phyloP scores from a whole-genome alignment of 768 basidiomycete species.

The Myochromella boudieri region DNA sequence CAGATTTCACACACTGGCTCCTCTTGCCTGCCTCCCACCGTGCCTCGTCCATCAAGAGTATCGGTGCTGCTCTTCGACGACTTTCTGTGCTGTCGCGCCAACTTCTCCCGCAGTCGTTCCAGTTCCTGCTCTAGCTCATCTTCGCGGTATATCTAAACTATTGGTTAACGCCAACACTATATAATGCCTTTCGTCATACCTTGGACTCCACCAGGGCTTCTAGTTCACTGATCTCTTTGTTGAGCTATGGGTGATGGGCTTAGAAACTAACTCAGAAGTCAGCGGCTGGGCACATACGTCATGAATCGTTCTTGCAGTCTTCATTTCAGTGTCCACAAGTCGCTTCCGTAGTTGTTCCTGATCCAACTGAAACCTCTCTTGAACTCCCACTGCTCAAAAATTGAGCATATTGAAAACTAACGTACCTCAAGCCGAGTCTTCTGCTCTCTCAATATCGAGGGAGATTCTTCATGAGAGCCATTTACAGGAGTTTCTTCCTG shows the following conservation, averaged over 20 bases:
- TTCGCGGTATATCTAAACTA: conserved; percentile 81
- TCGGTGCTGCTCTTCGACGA: conserved; percentile 47
- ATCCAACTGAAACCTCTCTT: conserved; percentile 46
- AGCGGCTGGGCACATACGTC: conserved; percentile 44
- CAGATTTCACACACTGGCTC: conserved; percentile 80
- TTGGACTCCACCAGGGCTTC: conserved; percentile 94
- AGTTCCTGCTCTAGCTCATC: conserved; percentile 89
- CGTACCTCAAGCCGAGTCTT: conserved; percentile 54
- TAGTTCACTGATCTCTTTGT: conserved; percentile 90
- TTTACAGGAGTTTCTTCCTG: conserved; percentile 43
- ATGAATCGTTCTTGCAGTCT: conserved; percentile 65
- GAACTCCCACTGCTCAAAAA: background rate
- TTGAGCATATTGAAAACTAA: background rate
- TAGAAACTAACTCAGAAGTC: background rate
- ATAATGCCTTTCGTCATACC: conserved; percentile 37
- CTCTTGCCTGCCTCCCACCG: conserved; percentile 22
- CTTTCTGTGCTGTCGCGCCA: conserved; percentile 59
- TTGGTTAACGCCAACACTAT: background rate
- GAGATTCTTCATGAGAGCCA: conserved; percentile 29
- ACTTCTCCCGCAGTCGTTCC: conserved; percentile 71
- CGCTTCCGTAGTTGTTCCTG: conserved; percentile 71
- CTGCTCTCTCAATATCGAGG: conserved; percentile 49
- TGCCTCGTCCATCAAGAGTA: conserved; percentile 27
- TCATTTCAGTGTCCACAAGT: conserved; percentile 70
- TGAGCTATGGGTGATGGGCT: conserved; percentile 51